A percentile compares a stretch with the other conserved stretches of the same genome.
These are phyloP conservation scores for Metschnikowia shivogae DNA, from an alignment of 805 yeast species.

Conservation along the genomic window DNA sequence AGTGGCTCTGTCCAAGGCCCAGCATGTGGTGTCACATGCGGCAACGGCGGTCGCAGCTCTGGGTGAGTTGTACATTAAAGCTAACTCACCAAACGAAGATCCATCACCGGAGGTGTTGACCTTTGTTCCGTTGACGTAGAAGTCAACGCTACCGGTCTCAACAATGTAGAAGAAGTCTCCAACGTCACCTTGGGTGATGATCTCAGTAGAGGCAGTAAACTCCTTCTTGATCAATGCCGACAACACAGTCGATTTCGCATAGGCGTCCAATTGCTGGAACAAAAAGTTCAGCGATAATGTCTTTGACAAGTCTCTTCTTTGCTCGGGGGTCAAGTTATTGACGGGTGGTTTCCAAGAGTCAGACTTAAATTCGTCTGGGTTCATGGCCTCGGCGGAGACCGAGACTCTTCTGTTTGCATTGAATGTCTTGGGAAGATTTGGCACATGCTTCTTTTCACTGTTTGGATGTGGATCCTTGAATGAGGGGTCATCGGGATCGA, in stretches of 20 bases:
- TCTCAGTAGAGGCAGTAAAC: conserved; percentile 54
- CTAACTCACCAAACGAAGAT: conserved; percentile 92
- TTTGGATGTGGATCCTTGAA: conserved; percentile 10
- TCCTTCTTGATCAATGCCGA: conserved; percentile 77
- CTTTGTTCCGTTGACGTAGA: conserved; percentile 62
- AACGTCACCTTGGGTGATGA: conserved; percentile 88
- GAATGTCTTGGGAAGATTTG: conserved; percentile 53
- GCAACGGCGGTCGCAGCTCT: conserved; percentile 90
- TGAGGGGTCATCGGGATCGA: conserved; percentile 27
- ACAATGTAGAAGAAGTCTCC: conserved; percentile 90
- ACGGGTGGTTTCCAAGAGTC: conserved; percentile 74
- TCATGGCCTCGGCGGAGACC: conserved; percentile 83
- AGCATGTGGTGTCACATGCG: conserved; percentile 60
- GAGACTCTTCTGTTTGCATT: conserved; percentile 84
- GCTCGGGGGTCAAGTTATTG: conserved; percentile 58
- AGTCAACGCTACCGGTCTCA: conserved; percentile 82
- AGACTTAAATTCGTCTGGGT: conserved; percentile 63
- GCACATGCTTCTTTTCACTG: conserved; percentile 19
- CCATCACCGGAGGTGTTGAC: conserved; percentile 82
- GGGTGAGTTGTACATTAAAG: conserved; percentile 95
- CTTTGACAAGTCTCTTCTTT: conserved; percentile 61
- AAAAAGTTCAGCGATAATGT: conserved; percentile 79
- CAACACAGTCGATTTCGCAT: conserved; percentile 70
- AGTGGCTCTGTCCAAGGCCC: conserved; percentile 92
- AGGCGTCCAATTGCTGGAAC: conserved; percentile 78